Conservation (phyloP, 1,284 basidiomycete species). For the Fomitopsis pinicola region DNA sequence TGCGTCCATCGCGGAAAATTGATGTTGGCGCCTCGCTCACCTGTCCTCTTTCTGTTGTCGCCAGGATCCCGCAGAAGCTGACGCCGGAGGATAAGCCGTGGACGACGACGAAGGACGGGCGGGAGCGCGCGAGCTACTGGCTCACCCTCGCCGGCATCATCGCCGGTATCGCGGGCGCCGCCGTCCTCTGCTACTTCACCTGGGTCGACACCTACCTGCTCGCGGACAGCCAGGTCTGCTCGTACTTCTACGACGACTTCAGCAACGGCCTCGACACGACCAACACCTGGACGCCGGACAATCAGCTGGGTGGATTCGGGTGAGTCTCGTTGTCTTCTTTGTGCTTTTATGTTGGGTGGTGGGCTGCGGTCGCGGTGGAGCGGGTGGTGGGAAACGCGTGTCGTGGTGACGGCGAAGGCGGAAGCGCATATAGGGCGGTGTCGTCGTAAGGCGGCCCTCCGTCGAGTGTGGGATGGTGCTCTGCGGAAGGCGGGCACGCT, state of each 20-base stretch:
- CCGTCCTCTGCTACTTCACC: conserved; percentile 43
- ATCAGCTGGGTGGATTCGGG: conserved; percentile 74
- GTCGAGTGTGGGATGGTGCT: no score
- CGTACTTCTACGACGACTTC: conserved; percentile 71
- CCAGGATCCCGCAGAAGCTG: conserved; percentile 39
- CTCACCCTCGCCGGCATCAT: conserved; percentile 45
- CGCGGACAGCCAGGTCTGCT: conserved; percentile 45
- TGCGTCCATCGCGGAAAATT: background rate
- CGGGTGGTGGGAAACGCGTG: background rate
- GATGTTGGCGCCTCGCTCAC: background rate
- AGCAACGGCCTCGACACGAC: conserved; percentile 40
- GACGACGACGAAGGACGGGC: conserved; percentile 46
- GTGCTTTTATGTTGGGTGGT: background rate
- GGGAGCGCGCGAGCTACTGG: conserved; percentile 52
- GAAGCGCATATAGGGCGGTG: no score
- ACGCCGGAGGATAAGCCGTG: conserved; percentile 59
- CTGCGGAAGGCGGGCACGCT: no score
- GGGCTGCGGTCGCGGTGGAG: background rate
- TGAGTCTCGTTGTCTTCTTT: conserved; percentile 26
- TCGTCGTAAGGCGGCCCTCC: no score
- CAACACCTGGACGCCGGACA: conserved; percentile 61
- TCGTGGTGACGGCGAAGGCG: background rate
- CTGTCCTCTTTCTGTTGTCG: background rate
- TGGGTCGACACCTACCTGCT: conserved; percentile 38
- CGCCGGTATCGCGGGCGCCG: conserved; percentile 42